Conservation (phyloP, 2,329 filamentous ascomycete species). For the Diplodia sapinea region DNA sequence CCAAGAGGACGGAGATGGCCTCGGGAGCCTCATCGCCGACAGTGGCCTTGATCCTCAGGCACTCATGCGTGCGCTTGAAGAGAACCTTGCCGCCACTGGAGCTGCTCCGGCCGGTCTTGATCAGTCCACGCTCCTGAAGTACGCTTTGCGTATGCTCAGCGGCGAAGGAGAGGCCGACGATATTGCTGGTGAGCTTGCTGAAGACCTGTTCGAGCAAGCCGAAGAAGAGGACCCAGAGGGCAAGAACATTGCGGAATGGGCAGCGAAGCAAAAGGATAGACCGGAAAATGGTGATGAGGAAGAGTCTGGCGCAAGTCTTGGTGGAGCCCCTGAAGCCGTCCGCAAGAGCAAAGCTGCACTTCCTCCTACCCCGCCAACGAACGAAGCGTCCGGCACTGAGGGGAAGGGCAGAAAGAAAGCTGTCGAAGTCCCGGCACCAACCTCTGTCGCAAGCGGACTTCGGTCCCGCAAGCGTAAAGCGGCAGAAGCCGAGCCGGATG, state of each 20-base stretch:
- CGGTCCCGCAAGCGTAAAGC: conserved; percentile 45
- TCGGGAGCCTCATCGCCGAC: conserved; percentile 31
- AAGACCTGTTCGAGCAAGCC: conserved; percentile 48
- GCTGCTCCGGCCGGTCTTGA: conserved; percentile 48
- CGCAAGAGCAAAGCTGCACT: conserved; percentile 26
- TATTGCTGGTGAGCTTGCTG: conserved; percentile 51
- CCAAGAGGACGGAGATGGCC: conserved; percentile 20
- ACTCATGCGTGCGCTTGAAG: conserved; percentile 38
- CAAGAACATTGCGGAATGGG: conserved; percentile 22
- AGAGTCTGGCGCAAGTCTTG: neutral
- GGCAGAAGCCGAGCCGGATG: conserved; percentile 36
- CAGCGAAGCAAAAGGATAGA: conserved; percentile 33
- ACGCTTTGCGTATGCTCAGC: conserved; percentile 53
- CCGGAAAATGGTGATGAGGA: conserved; percentile 29
- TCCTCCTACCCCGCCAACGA: conserved; percentile 18
- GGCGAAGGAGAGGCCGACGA: conserved; percentile 41
- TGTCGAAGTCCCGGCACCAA: conserved; percentile 5
- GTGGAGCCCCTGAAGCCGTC: neutral
- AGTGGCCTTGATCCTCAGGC: conserved; percentile 34
- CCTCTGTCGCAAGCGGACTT: neutral
- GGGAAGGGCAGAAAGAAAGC: conserved; percentile 29
- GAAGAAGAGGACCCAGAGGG: conserved; percentile 34
- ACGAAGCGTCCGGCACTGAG: conserved; percentile 15
- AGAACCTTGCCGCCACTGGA: conserved; percentile 43
- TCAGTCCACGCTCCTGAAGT: conserved; percentile 50